Base-by-base conservation (phyloP, 2,329 filamentous ascomycete genomes). In the Neonectria coccinea region DNA sequence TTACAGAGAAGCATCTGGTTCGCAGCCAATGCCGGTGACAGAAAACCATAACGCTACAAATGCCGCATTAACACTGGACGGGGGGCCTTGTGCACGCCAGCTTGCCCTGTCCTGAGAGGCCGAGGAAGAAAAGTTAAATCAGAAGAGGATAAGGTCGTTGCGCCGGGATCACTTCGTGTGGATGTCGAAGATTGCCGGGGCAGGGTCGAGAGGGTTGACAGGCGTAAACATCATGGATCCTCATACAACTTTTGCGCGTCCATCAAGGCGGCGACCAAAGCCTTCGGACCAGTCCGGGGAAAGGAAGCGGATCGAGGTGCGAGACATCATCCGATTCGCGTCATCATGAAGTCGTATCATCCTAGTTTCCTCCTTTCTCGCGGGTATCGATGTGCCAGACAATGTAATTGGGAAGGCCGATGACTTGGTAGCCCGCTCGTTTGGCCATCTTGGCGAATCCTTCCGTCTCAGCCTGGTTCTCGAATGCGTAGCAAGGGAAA, bases 381-480 rank as follows among this genome's bases (percentile, higher is more conserved):
- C 94, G 89, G 2, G 96, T 99, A 79, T 99, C 96, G 74, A 97
- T 92, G 78, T 99, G 96, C 96, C 96, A 99, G 64, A 99, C 95
- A 55, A 99, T 91, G 78, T 99, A 99, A 79, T 99, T 99, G 45
- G 95, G 96, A 60, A 99, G 84, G 50, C 96, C 96, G 71, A 93
- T 88, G 27, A 99, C 96, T 75, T 93, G 87, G 78, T 97, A 98
- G 48, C 96, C 96, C 18, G 96, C 96, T 68, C 94, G 87, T 83
- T 97, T 97, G 64, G 96, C 96, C 96, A 99, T 99, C 79, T 97
- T 97, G 41, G 96, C 96, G 76, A 99, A 99, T 7, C 96, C 96
- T 82, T 99, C 96, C 5, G 96, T 99, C 81, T 99, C 96, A 68
- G 96, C 96, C 82, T 99, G 96, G 80, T 99, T 98, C 79, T 99